Percentiles rank a stretch among this genome's conserved stretches.
These are phyloP conservation scores for Xylaria sp. DNA, from an alignment of 2,329 filamentous ascomycete species.

Conservation along the genomic window DNA sequence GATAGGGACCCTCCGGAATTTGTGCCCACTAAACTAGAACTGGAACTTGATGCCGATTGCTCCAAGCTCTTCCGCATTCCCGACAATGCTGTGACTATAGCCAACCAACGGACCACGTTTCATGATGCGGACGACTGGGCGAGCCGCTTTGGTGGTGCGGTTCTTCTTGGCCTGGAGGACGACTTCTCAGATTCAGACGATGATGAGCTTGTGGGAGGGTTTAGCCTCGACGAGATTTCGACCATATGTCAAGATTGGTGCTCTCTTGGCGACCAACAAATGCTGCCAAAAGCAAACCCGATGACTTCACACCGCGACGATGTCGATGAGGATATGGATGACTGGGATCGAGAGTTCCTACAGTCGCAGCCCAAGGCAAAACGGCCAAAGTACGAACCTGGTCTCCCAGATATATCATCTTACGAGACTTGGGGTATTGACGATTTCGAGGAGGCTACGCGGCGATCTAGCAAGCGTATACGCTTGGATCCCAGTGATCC, in stretches of 20 bases:
- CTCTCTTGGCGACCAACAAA: constrained; percentile 47
- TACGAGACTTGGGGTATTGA: constrained; percentile 76
- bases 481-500: constrained; percentile 88
- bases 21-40: constrained; percentile 82
- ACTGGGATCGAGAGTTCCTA: constrained; percentile 67
- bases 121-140: constrained; percentile 57
- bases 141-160: constrained; percentile 50
- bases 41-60: constrained; percentile 86
- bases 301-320: constrained; percentile 41
- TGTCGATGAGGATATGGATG: constrained; percentile 60
- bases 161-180: constrained; percentile 48
- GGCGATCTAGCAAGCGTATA: constrained; percentile 77
- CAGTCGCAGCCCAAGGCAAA: constrained; percentile 68
- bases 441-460: constrained; percentile 76
- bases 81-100: constrained; percentile 58
- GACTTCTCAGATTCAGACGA: constrained; percentile 52
- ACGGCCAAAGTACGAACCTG: constrained; percentile 62
- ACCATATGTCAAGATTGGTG: constrained; percentile 90
- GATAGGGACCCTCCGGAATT: constrained; percentile 70
- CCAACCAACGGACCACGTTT: constrained; percentile 56
- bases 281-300: constrained; percentile 6
- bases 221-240: constrained; percentile 79
- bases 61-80: constrained; percentile 84
- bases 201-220: constrained; percentile 68
- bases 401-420: constrained; percentile 62